These are phyloP conservation scores for Linum lewisii DNA, from an alignment of 345 rosid species.

Conservation along the genomic window DNA sequence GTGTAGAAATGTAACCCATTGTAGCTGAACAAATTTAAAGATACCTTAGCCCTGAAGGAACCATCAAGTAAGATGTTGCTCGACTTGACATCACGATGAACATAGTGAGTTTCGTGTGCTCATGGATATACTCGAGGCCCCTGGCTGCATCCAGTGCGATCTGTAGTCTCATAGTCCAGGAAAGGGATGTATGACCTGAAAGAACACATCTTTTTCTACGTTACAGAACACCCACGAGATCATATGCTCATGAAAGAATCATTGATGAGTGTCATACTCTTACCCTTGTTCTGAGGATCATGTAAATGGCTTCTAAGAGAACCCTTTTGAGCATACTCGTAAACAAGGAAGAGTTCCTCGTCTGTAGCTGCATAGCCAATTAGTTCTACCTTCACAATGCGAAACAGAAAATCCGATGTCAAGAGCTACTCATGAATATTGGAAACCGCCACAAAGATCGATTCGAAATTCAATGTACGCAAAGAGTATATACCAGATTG, in stretches of 20 bases:
- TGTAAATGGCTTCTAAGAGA: constrained; percentile 74
- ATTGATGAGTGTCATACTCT: constrained; percentile 9
- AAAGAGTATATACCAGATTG: constrained; percentile 59
- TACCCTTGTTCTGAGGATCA: constrained; percentile 89
- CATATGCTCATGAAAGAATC: not conserved
- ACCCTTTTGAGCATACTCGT: constrained; percentile 90
- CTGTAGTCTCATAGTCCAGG: constrained; percentile 89
- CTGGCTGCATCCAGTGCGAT: constrained; percentile 89
- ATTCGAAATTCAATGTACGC: constrained; percentile 2
- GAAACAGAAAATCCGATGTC: constrained; percentile 32
- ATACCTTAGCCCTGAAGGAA: constrained; percentile 85
- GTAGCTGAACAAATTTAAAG: constrained; percentile 1
- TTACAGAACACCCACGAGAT: not conserved
- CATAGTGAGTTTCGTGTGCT: constrained; percentile 89
- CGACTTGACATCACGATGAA: constrained; percentile 92
- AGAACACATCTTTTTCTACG: not conserved
- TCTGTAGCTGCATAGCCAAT: constrained; percentile 76
- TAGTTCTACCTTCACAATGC: constrained; percentile 76
- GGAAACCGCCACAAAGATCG: not conserved
- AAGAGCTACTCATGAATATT: constrained; percentile 13
- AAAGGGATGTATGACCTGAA: constrained; percentile 74
- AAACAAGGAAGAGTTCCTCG: constrained; percentile 76
- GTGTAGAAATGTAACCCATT: not conserved
- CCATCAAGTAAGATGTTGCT: constrained; percentile 84
- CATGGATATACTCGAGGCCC: constrained; percentile 95